phyloP scores from a whole-genome alignment of 768 basidiomycete genomes.

The Gymnopilus junonius region DNA sequence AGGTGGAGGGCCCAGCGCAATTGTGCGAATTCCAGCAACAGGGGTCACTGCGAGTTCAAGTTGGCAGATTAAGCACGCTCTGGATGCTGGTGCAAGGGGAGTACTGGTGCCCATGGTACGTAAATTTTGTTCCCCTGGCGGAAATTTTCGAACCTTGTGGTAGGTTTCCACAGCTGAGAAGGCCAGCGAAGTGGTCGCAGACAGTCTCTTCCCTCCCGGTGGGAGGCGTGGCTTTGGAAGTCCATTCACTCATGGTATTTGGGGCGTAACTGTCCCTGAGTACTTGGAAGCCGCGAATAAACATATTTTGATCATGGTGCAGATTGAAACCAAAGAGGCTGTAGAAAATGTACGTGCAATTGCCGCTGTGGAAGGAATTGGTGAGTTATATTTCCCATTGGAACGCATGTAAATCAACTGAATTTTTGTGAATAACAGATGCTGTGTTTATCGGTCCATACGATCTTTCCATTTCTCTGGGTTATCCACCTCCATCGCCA shows the following conservation, averaged over 20 bases:
- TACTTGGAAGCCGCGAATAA: slow-evolving; percentile 63
- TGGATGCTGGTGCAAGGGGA: slow-evolving; percentile 70
- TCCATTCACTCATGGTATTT: slow-evolving; percentile 61
- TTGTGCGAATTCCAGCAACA: slow-evolving; percentile 70
- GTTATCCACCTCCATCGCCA: slow-evolving; percentile 62
- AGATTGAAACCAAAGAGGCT: slow-evolving; percentile 68
- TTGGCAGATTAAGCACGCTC: slow-evolving; percentile 76
- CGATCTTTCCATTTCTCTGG: slow-evolving; percentile 66
- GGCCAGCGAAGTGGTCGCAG: slow-evolving; percentile 58
- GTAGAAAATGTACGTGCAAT: slow-evolving; percentile 65
- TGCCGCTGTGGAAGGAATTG: slow-evolving; percentile 63
- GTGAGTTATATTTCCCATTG: slow-evolving; percentile 33
- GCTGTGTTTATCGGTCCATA: slow-evolving; percentile 68
- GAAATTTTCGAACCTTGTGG: background rate
- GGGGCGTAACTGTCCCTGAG: slow-evolving; percentile 55
- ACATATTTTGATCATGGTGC: slow-evolving; percentile 58
- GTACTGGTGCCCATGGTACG: slow-evolving; percentile 71
- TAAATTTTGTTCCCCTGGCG: background rate
- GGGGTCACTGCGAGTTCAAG: slow-evolving; percentile 56
- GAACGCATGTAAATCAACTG: slow-evolving; percentile 16
- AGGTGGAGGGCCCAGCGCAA: slow-evolving; percentile 51
- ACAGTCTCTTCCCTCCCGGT: slow-evolving; percentile 62
- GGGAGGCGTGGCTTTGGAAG: slow-evolving; percentile 71
- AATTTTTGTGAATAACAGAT: slow-evolving; percentile 28
- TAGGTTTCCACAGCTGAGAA: slow-evolving; percentile 62